These are phyloP conservation scores for Ramularia collo-cygni DNA, from an alignment of 2,329 filamentous ascomycete genomes.

Conservation along the genomic window DNA sequence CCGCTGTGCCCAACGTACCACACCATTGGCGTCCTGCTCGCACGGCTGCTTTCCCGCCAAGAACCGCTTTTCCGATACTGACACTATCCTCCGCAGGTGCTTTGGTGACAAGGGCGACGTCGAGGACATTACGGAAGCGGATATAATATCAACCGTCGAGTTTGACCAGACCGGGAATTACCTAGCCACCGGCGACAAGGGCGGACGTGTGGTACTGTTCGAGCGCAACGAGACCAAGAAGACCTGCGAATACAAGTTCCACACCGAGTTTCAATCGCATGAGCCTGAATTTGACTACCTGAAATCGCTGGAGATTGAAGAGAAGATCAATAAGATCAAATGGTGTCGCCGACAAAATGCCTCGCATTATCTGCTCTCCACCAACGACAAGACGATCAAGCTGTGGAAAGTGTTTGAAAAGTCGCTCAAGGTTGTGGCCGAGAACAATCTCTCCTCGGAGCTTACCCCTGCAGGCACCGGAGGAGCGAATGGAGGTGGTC, in stretches of 20 bases:
- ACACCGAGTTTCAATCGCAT: conserved; percentile 99
- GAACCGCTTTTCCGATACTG: too few relatives aligned
- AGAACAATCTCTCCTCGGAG: conserved; percentile 97
- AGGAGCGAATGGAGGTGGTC: conserved; percentile 65
- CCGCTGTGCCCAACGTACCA: too few relatives aligned
- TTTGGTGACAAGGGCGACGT: conserved; percentile 99
- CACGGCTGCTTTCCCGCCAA: too few relatives aligned
- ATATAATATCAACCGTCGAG: conserved; percentile 87
- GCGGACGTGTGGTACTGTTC: conserved; percentile 76
- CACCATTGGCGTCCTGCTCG: too few relatives aligned
- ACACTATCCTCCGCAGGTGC: conserved; percentile 55
- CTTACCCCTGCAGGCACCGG: conserved; percentile 66
- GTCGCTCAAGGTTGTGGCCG: conserved; percentile 95
- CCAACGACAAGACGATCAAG: conserved; percentile 99
- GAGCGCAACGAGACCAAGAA: conserved; percentile 99
- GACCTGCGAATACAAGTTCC: conserved; percentile 99
- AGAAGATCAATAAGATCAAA: conserved; percentile 99
- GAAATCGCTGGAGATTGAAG: conserved; percentile 98
- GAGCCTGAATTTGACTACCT: conserved; percentile 99
- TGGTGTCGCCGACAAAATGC: conserved; percentile 98
- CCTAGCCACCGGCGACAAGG: conserved; percentile 83
- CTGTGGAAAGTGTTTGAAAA: conserved; percentile 99
- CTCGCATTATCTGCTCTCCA: conserved; percentile 95
- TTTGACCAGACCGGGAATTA: conserved; percentile 89
- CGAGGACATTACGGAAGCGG: conserved; percentile 95